These are phyloP conservation scores for Picochlorum sp. DNA, from an alignment of 139 green algal genomes.

Conservation along the genomic window DNA sequence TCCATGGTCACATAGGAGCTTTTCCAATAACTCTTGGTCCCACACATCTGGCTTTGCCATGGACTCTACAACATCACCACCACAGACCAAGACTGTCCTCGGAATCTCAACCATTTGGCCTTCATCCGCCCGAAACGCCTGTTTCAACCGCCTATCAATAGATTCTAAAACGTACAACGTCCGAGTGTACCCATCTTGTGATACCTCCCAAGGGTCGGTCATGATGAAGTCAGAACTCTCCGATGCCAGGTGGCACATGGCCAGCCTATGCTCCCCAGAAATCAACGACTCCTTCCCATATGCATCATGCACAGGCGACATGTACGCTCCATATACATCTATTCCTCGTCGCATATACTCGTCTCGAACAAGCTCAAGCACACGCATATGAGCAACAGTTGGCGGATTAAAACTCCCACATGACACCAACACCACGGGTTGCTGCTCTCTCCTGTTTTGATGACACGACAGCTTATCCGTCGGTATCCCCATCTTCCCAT, in stretches of 20 bases:
- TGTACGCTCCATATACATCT: constrained; percentile 65
- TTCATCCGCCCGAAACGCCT: constrained; percentile 3
- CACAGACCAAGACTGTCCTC: constrained; percentile 29
- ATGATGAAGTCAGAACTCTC: constrained; percentile 40
- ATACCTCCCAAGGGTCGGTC: constrained; percentile 69
- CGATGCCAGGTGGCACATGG: constrained; percentile 55
- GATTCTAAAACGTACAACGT: constrained; percentile 56
- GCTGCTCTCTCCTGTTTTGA: constrained; percentile 4
- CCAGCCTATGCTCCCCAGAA: constrained; percentile 44
- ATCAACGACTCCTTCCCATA: constrained; percentile 68
- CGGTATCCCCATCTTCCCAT: constrained; percentile 12
- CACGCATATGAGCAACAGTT: constrained; percentile 71
- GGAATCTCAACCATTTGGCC: neutral
- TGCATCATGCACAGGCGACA: constrained; percentile 69
- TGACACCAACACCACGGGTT: constrained; percentile 59
- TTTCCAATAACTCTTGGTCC: constrained; percentile 31
- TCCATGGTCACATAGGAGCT: constrained; percentile 25
- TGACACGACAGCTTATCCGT: constrained; percentile 36
- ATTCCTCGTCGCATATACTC: constrained; percentile 25
- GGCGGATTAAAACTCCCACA: constrained; percentile 87
- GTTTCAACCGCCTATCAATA: constrained; percentile 21
- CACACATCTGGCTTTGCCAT: constrained; percentile 25
- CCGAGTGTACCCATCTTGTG: constrained; percentile 52
- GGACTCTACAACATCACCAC: constrained; percentile 25
- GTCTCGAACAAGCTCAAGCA: constrained; percentile 68